Base-by-base conservation (phyloP, 2,329 filamentous ascomycete species). In the Orbilia ellipsospora region DNA sequence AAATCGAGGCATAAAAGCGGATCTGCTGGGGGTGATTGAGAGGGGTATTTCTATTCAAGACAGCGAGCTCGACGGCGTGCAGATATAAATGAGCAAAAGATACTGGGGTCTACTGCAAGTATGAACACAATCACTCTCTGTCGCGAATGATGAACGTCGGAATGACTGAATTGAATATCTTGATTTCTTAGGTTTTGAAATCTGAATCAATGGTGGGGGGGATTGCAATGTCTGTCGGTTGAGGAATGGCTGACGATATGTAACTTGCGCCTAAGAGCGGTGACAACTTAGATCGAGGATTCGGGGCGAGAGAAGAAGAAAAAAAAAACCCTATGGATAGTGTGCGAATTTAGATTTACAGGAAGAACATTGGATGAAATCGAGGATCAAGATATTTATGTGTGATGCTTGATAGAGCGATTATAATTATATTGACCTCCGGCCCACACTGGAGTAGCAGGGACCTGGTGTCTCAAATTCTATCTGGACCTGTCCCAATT, bases 311-410 rank as follows among this genome's bases (percentile, higher is more conserved):
- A 36, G 42, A 57, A 12, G 20, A 28, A 15, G 18, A 56, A 56
- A 50, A 16, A 69, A 45, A 45, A 42, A 1, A 31, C 5, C 42
- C 16, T 48, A 36, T 26, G 18, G 7, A 10, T 4, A 36, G 57
- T 48, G 44, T 54, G 54, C 36, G 59, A 50, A 2, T 62, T 42
- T 62, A 63, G 51, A 42, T 23, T n/a, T 44, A 54, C 56, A n/a
- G 50, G 18, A 57, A 45, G 40, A 62, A 57, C 57, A 70, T 62
- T 70, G 51, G 51, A 70, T 26, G 66, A 63, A 63, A 57, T 26
- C 44, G 52, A 48, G 26, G 40, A 50, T 48, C 36, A 50, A 57
- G 52, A 59, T 48, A 62, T 36, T 60, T 20, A 57, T 52, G 45
- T 55, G 40, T 62, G 50, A 59, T 48, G 57, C 31, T 56, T 48